Evolutionary conservation across 345 rosid genomes (phyloP).

Genomic region (Lumnitzera racemosa): DNA sequence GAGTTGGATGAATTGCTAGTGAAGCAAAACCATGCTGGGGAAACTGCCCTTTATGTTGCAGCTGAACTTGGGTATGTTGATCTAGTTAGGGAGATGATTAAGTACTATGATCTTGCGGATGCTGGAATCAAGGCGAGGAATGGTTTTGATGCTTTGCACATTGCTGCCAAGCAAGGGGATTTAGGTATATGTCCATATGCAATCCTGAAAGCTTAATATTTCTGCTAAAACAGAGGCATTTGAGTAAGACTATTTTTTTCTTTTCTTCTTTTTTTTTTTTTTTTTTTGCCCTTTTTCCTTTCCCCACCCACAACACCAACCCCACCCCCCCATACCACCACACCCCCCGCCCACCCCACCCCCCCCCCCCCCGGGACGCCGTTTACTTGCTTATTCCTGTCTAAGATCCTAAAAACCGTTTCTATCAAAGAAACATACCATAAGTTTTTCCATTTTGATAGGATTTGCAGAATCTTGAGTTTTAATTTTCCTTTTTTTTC

Average conservation of each 20-base stretch:
- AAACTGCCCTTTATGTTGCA: constrained; percentile 89
- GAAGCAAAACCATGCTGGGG: constrained; percentile 86
- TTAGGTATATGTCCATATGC: constrained; percentile 39
- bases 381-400: not conserved
- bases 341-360: too few relatives aligned
- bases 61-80: constrained; percentile 76
- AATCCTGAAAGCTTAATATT: too few relatives aligned
- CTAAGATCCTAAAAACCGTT: not conserved
- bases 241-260: not conserved
- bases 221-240: not conserved
- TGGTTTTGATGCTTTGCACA: constrained; percentile 91
- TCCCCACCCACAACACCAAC: too few relatives aligned
- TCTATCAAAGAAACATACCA: too few relatives aligned
- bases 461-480: constrained; percentile 3
- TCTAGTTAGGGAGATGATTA: constrained; percentile 72
- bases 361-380: too few relatives aligned
- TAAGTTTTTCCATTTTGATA: not conserved
- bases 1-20: constrained; percentile 42
- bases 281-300: too few relatives aligned
- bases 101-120: constrained; percentile 55
- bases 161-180: constrained; percentile 96
- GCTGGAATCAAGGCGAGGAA: constrained; percentile 88
- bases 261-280: too few relatives aligned
- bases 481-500: constrained; percentile 3
- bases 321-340: too few relatives aligned